A percentile compares a stretch with the other conserved stretches of the same genome.
These are phyloP conservation scores for Tagetes patula DNA, from an alignment of 129 eudicot species.

Conservation along the genomic window DNA sequence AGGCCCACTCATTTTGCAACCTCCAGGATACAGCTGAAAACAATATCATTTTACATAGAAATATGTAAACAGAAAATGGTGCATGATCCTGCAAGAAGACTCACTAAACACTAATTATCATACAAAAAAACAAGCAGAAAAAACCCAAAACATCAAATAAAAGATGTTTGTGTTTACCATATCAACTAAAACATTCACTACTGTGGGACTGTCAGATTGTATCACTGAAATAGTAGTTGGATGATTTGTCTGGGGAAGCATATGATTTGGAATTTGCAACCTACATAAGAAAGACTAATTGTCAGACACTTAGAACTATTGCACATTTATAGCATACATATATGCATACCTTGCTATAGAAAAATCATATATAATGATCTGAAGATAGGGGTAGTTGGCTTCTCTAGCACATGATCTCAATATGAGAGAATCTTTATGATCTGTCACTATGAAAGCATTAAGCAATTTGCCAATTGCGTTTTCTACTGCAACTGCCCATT, in stretches of 20 bases:
- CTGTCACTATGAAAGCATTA: constrained; percentile 90
- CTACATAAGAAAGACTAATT: constrained; percentile 39
- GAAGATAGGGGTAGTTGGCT: constrained; percentile 60
- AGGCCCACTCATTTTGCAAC: constrained; percentile 6
- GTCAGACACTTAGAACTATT: constrained; percentile 20
- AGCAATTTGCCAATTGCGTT: constrained; percentile 72
- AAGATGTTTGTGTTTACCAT: constrained; percentile 42
- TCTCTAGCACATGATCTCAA: constrained; percentile 78
- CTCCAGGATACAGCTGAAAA: background rate
- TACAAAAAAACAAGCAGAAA: background rate
- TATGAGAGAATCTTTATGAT: constrained; percentile 68
- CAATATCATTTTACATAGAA: background rate
- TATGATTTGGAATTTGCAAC: constrained; percentile 66
- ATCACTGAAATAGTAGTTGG: constrained; percentile 78
- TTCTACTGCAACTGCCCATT: constrained; percentile 87
- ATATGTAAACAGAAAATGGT: background rate
- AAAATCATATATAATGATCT: constrained; percentile 79
- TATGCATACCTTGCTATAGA: constrained; percentile 66
- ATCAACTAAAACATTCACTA: constrained; percentile 80
- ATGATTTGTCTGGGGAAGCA: constrained; percentile 89
- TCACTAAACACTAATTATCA: background rate
- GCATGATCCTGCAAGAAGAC: constrained; percentile 20
- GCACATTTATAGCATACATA: constrained; percentile 9
- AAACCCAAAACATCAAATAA: constrained; percentile 4
- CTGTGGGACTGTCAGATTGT: constrained; percentile 76